Evolutionary conservation across 495 filamentous ascomycete species (phyloP).

Genomic region (Xylaria flabelliformis): DNA sequence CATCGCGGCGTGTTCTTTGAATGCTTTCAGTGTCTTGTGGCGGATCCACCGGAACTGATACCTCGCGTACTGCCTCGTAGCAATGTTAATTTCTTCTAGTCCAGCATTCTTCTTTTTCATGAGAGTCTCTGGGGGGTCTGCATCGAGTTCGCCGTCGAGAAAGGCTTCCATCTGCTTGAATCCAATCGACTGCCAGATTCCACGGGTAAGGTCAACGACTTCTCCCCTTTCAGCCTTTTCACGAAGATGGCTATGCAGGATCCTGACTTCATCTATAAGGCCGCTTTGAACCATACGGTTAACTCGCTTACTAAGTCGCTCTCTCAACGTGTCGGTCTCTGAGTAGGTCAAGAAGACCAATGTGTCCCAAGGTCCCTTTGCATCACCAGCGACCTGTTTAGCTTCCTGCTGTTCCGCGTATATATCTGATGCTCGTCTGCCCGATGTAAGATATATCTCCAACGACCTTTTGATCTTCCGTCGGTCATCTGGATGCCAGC

Average conservation of each 20-base stretch:
- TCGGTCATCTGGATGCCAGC: constrained; percentile 92
- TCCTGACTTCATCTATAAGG: constrained; percentile 68
- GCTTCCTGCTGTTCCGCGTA: constrained; percentile 74
- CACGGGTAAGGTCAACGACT: constrained; percentile 70
- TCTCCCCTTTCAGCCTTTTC: constrained; percentile 55
- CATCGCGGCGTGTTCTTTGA: constrained; percentile 59
- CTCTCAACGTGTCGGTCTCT: constrained; percentile 65
- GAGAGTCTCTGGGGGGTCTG: constrained; percentile 44
- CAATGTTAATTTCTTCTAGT: constrained; percentile 67
- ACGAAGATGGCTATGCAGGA: constrained; percentile 62
- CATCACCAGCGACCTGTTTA: constrained; percentile 27
- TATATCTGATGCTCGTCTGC: constrained; percentile 80
- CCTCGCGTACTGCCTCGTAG: constrained; percentile 86
- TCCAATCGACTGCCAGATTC: constrained; percentile 96
- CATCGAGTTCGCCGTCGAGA: constrained; percentile 57
- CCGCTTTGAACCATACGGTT: constrained; percentile 82
- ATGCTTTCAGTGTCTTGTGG: constrained; percentile 72
- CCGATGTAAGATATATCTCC: constrained; percentile 84
- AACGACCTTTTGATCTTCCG: constrained; percentile 90
- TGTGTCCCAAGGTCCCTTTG: constrained; percentile 60
- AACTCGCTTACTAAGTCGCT: constrained; percentile 76
- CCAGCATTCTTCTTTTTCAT: constrained; percentile 43
- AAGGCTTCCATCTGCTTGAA: constrained; percentile 88
- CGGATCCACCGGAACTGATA: constrained; percentile 87
- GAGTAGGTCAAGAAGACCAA: constrained; percentile 91